Evolutionary conservation across 1,284 basidiomycete genomes (phyloP), one percentile per base, ranked within the genome.

Genomic region (Papiliotrema laurentii): DNA sequence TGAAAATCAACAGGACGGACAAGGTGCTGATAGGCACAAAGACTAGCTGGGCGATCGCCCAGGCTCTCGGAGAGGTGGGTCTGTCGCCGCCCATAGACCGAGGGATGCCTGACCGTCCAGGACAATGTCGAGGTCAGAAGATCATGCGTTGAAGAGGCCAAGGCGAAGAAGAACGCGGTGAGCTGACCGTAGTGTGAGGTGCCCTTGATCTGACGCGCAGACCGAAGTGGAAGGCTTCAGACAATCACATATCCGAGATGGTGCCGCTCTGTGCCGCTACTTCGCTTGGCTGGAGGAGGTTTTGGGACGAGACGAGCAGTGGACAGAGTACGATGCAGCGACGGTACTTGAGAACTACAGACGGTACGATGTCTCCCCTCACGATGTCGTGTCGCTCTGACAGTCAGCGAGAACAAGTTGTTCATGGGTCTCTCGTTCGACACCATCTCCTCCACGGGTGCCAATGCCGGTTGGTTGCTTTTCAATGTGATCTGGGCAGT

Each of bases 241-340:
- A 30, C 83, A 87, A 61, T 82, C 80, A 48, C 91, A 98, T 68
- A 83, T 96, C 40, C 81, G 92, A 10, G 94, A 98, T 69, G 93
- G 94, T 3, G 84, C 81, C 1, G 94, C 94, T 0, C 78, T 97
- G 36, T 77, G 78, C 7, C 80, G 84, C 11, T 97, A 94, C 74
- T 97, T 97, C 66, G 81, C 91, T 0, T 98, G 94, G 93, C 78
- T 98, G 2, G 91, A 97, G 71, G 87, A 90, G 57, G 80, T 84
- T 58, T 77, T 97, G 14, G 71, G 79, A 2, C 75, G 77, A 1
- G 85, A 83, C 0, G 78, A 77, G n/a, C 78, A 79, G 56, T 64
- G 94, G 54, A 85, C 81, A 42, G 94, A 98, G 72, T 85, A 83
- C 54, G 79, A 90, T 54, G 96, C 81, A 9, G 87, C 92, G 0